Evolutionary conservation across 345 rosid genomes (phyloP).

Genomic region (Eucalyptus leucophloia): DNA sequence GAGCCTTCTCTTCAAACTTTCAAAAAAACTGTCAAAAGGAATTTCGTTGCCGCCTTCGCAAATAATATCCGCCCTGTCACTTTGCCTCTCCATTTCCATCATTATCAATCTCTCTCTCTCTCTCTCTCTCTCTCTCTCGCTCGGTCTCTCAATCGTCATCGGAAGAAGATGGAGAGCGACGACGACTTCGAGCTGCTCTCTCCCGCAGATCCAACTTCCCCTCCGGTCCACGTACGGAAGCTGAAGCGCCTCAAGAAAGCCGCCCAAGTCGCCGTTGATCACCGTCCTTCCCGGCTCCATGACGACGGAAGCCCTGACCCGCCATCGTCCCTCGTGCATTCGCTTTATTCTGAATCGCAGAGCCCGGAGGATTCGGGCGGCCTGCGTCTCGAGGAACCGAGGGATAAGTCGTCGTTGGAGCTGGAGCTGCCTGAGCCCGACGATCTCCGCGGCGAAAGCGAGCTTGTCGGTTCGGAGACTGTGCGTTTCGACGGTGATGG

Average conservation of each 20-base stretch:
- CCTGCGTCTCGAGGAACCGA: not conserved
- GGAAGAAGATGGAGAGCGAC: slow-evolving; percentile 26
- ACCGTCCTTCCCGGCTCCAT: not conserved
- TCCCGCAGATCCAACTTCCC: slow-evolving; percentile 24
- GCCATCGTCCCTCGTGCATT: not conserved
- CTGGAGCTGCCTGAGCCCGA: not conserved
- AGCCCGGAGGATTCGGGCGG: not conserved
- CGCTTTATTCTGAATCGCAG: not conserved
- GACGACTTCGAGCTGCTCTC: slow-evolving; percentile 30
- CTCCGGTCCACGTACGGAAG: slow-evolving; percentile 30
- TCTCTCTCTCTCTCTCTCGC: not conserved
- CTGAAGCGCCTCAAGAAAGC: slow-evolving; percentile 64
- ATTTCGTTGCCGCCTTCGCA: not conserved
- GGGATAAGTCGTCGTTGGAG: not conserved
- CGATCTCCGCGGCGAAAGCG: not conserved
- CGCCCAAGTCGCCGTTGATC: not conserved
- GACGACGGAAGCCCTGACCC: not conserved
- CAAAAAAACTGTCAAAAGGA: not conserved
- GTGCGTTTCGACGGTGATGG: not conserved
- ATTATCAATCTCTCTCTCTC: not conserved
- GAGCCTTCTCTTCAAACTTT: not conserved
- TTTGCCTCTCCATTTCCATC: not conserved
- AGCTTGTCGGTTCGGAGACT: not conserved
- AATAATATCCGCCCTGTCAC: not conserved
- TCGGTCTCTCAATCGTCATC: not conserved